These are phyloP conservation scores for Torrubiellomyces zombiae DNA, from an alignment of 2,329 filamentous ascomycete genomes.

Conservation along the genomic window DNA sequence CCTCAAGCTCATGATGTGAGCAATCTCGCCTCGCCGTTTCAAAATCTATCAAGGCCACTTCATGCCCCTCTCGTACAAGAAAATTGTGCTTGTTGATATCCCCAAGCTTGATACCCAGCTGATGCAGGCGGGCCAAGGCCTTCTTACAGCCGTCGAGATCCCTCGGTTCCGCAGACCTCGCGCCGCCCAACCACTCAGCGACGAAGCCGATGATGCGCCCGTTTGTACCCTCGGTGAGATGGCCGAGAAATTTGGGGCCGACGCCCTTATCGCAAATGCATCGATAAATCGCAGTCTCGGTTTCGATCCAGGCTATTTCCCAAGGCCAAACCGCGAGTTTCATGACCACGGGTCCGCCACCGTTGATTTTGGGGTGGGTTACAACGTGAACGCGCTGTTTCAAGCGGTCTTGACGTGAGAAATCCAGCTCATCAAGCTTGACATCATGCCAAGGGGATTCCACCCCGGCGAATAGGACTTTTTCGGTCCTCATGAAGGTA, in stretches of 20 bases:
- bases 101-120: slow-evolving; percentile 15
- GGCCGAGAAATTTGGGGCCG: slow-evolving; percentile 13
- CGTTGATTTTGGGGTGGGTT: slow-evolving; percentile 1
- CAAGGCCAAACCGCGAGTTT: slow-evolving; percentile 5
- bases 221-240: slow-evolving; percentile 11
- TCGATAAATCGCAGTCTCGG: slow-evolving; percentile 12
- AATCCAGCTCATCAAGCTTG: too few species aligned
- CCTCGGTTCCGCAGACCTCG: slow-evolving; percentile 10
- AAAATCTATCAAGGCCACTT: slow-evolving; percentile 15
- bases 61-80: slow-evolving; percentile 10
- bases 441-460: too few species aligned
- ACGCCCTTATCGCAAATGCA: slow-evolving; percentile 9
- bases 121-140: slow-evolving; percentile 9
- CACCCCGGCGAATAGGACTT: too few species aligned
- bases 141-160: slow-evolving; percentile 13
- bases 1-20: slow-evolving; percentile 7
- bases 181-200: slow-evolving; percentile 8
- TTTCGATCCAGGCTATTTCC: slow-evolving; percentile 10
- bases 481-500: slow-evolving; percentile 8
- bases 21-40: slow-evolving; percentile 12
- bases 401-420: too few species aligned
- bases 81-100: slow-evolving; percentile 20
- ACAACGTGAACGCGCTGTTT: neutral
- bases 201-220: slow-evolving; percentile 13
- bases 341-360: slow-evolving; percentile 1